phyloP scores from a whole-genome alignment of 2,329 filamentous ascomycete species.

The Trichoderma aggressivum region DNA sequence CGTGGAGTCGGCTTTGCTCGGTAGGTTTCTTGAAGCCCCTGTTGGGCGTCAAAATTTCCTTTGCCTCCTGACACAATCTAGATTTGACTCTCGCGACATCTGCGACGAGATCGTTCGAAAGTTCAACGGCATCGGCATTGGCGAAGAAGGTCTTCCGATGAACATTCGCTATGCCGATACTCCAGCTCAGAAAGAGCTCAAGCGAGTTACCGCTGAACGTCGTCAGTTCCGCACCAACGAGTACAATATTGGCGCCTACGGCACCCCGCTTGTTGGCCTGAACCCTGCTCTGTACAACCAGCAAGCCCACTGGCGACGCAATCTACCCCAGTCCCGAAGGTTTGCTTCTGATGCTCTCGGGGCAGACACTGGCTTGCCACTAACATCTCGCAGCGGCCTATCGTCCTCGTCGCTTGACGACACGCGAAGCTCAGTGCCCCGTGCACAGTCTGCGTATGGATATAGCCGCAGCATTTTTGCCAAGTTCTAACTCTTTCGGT shows the following conservation, averaged over 20 bases:
- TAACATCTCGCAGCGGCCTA: conserved; percentile 24
- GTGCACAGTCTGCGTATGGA: conserved; percentile 38
- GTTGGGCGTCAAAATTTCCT: no score
- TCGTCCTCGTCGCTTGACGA: conserved; percentile 31
- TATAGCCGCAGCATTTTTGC: conserved; percentile 25
- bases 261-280: conserved; percentile 58
- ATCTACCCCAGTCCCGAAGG: conserved; percentile 31
- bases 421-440: conserved; percentile 32
- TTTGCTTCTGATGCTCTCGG: conserved; percentile 22
- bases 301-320: conserved; percentile 38
- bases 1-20: conserved; percentile 96
- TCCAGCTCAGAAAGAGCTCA: conserved; percentile 92
- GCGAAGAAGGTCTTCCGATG: conserved; percentile 76
- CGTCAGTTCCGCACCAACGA: conserved; percentile 95
- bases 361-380: background rate
- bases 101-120: conserved; percentile 86
- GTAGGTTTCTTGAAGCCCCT: conserved; percentile 48
- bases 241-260: conserved; percentile 75
- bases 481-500: conserved; percentile 33
- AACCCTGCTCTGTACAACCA: conserved; percentile 38
- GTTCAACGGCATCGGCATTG: conserved; percentile 76
- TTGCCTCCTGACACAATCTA: background rate
- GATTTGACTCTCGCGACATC: conserved; percentile 79
- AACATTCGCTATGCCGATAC: conserved; percentile 98
- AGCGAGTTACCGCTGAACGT: conserved; percentile 91